Evolutionary conservation across 192 early-diverging fungal genomes (phyloP).

Genomic region (Backusella macrospora): DNA sequence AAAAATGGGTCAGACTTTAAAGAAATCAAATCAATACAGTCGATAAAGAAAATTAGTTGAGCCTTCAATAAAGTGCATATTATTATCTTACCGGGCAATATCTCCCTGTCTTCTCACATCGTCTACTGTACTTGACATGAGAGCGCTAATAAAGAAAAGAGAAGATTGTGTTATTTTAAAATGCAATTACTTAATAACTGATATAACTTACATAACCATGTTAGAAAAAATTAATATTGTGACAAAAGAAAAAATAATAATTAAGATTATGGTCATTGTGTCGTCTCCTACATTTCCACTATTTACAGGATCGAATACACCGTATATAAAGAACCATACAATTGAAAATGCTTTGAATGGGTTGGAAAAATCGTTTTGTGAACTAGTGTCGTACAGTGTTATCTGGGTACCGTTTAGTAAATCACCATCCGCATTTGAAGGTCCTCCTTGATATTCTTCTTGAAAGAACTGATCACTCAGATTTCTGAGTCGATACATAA

Average conservation of each 20-base stretch:
- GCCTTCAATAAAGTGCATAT: no score
- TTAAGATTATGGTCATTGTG: not conserved
- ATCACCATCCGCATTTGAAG: not conserved
- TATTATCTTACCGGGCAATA: not conserved
- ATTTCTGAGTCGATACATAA: not conserved
- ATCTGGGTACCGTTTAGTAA: not conserved
- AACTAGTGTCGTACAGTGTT: not conserved
- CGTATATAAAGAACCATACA: conserved; percentile 17
- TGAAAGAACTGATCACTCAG: not conserved
- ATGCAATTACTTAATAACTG: not conserved
- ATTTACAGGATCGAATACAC: conserved; percentile 6
- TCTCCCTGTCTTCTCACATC: not conserved
- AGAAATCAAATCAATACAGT: no score
- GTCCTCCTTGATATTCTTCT: not conserved
- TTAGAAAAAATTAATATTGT: conserved; percentile 8
- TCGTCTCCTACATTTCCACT: not conserved
- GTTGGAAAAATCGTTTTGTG: conserved; percentile 1
- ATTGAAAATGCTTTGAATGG: not conserved
- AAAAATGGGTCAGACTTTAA: not conserved
- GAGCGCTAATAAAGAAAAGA: not conserved
- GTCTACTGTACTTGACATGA: not conserved
- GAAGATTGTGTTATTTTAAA: not conserved
- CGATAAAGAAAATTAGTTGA: no score
- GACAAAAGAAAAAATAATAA: not conserved
- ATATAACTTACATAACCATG: conserved; percentile 22